These are phyloP conservation scores for Huntiella decipiens DNA, from an alignment of 2,329 filamentous ascomycete genomes.

Conservation along the genomic window DNA sequence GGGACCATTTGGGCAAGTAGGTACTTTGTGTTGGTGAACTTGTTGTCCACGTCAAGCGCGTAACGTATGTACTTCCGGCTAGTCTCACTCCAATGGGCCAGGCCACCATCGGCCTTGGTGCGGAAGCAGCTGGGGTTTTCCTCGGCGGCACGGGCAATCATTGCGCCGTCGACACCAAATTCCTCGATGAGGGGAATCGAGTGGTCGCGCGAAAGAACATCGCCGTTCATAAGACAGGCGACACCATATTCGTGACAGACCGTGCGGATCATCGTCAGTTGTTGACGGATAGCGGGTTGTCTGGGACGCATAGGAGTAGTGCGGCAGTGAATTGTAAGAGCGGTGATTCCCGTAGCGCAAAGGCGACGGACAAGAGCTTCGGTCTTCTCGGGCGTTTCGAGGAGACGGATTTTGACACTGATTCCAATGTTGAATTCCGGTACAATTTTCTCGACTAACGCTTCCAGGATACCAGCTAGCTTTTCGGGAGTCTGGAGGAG, in stretches of 20 bases:
- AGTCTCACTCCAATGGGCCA: conserved; percentile 57
- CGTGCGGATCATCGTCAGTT: conserved; percentile 64
- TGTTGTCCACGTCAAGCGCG: conserved; percentile 63
- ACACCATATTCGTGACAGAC: conserved; percentile 73
- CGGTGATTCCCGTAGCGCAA: conserved; percentile 75
- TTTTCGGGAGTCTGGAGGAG: conserved; percentile 70
- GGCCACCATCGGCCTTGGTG: conserved; percentile 45
- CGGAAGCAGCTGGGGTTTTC: conserved; percentile 81
- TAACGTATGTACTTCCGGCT: conserved; percentile 56
- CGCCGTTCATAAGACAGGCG: conserved; percentile 89
- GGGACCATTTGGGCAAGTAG: conserved; percentile 71
- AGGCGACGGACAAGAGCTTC: conserved; percentile 59
- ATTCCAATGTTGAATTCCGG: conserved; percentile 74
- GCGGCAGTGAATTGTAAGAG: conserved; percentile 83
- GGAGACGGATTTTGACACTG: conserved; percentile 85
- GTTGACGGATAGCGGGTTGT: conserved; percentile 68
- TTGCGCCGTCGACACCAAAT: conserved; percentile 78
- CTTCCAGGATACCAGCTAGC: conserved; percentile 64
- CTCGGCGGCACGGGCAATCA: conserved; percentile 92
- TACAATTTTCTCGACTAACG: conserved; percentile 61
- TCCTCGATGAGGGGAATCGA: conserved; percentile 53
- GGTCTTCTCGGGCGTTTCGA: conserved; percentile 60
- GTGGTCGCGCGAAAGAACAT: conserved; percentile 59
- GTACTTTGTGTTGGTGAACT: conserved; percentile 85
- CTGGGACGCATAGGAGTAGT: conserved; percentile 90